Evolutionary conservation across 2,329 filamentous ascomycete species (phyloP), one percentile per base, ranked within the genome.

Genomic region (Lasiodiplodia citricola): DNA sequence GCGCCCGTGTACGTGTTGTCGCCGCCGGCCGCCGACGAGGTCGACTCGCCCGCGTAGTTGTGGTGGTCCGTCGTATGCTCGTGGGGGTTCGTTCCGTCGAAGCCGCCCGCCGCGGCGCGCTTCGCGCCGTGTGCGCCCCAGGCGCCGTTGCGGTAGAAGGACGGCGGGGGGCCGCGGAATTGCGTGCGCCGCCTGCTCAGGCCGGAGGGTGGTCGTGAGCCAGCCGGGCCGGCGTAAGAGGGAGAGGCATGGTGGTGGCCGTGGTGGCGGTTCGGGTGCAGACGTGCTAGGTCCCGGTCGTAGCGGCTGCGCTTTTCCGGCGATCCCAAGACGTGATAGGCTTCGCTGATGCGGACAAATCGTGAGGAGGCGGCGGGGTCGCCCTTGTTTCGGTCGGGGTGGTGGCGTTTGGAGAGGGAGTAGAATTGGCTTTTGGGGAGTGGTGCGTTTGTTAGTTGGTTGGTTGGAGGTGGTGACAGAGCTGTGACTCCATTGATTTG

Each of bases 101-200:
- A 47, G 37, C 38, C 16, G 71, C 57, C 25, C 54, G 50, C 37
- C 54, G 70, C 31, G 18, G 71, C 80, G 47, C 89, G 79, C 80
- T 91, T 91, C 44, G 86, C 86, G 2, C 81, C 77, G 69, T 92
- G 87, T 2, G 82, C 78, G 58, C 92, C 92, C 87, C 93, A 96
- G 3, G 92, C 93, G 4, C 93, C 94, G 70, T 87, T 90, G 21
- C 90, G 87, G 80, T 93, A 97, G 82, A 97, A 98, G 71, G 89
- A 92, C 0, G 95, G 94, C 63, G 96, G 94, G 3, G 96, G 95
- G 0, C 95, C 95, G 23, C 87, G 88, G 80, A 96, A 97, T 4
- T 90, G 86, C 2, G 89, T 88, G 2, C 93, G 86, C 28, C 95
- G 87, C 51, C 91, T 87, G 77, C 90, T 94, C 38, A 99, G 83